Evolutionary conservation across 1,139 yeast genomes (phyloP), one percentile per base, ranked within the genome.

Genomic region (Wickerhamomyces sp.): DNA sequence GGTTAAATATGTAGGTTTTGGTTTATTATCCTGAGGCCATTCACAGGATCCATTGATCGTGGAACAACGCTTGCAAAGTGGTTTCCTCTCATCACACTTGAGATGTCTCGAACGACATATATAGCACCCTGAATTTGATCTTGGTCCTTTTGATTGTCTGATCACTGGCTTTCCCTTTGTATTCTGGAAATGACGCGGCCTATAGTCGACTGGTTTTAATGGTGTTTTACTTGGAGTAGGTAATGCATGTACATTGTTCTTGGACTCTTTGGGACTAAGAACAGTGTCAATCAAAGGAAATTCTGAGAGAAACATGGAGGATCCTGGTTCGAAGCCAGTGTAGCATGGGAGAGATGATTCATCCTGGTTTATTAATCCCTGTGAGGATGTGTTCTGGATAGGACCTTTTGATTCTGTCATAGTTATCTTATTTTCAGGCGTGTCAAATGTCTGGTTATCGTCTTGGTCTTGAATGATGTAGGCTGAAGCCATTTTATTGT

Each of bases 91-190:
- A 62, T 45, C 59, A 57, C 55, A 67, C 69, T 53, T 74, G 51
- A 74, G 64, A 57, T 73, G 78, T 55, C 75, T 73, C 46, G 74
- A 70, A 44, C 79, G 64, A 53, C 79, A 75, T 42, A 72, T 70
- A 76, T 75, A 75, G 54, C 79, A 75, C 0, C 79, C 79, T 36
- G 61, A 67, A 46, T 68, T 70, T 7, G 76, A 68, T 41, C 78
- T 57, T 13, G 23, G 42, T 14, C 18, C 13, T n/a, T 10, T 23
- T 27, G 26, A 15, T 11, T 31, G 29, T 31, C 29, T 36, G 29
- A 29, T 3, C 8, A 27, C 27, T 37, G 39, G 39, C 9, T 14
- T 14, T 37, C 14, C 13, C 8, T 14, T 27, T 8, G 26, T 37
- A 14, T 37, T 18, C 27, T 27, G 39, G 34, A 27, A 8, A 11